phyloP scores from a whole-genome alignment of 2,329 filamentous ascomycete species.

The Plectosphaerella cucumerina region DNA sequence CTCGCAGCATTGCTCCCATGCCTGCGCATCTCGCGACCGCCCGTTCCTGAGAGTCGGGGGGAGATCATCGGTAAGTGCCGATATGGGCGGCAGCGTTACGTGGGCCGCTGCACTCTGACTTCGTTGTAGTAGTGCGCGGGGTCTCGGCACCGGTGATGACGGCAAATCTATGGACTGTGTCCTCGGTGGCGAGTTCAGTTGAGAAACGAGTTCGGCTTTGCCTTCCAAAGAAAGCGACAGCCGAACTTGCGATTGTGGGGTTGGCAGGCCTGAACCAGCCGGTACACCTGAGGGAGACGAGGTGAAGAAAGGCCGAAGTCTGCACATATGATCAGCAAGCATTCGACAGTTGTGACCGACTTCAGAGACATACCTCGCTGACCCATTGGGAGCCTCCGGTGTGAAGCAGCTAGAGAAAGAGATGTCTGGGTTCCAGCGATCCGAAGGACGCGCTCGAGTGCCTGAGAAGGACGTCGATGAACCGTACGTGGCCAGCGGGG shows the following conservation, averaged over 20 bases:
- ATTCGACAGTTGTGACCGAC: neutral
- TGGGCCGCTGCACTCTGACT: slow-evolving; percentile 65
- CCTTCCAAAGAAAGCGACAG: slow-evolving; percentile 84
- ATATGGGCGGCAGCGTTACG: slow-evolving; percentile 54
- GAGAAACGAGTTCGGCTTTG: slow-evolving; percentile 78
- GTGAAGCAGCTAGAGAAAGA: slow-evolving; percentile 45
- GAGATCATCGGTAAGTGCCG: slow-evolving; percentile 46
- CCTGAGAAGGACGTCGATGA: too few relatives aligned
- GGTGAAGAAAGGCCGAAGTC: slow-evolving; percentile 38
- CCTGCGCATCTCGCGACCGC: slow-evolving; percentile 79
- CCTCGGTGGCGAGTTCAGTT: slow-evolving; percentile 66
- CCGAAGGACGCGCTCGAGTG: slow-evolving; percentile 24
- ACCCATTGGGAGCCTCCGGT: slow-evolving; percentile 31
- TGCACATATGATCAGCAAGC: slow-evolving; percentile 14
- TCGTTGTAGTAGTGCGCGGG: slow-evolving; percentile 57
- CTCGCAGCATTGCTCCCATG: slow-evolving; percentile 90
- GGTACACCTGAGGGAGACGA: slow-evolving; percentile 31
- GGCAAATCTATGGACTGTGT: slow-evolving; percentile 41
- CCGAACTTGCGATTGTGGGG: slow-evolving; percentile 55
- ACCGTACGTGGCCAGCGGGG: too few relatives aligned
- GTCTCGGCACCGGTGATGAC: slow-evolving; percentile 42
- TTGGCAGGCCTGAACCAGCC: slow-evolving; percentile 22
- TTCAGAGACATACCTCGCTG: slow-evolving; percentile 38
- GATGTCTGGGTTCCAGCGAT: slow-evolving; percentile 51
- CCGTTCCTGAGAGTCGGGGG: slow-evolving; percentile 59